Conservation (phyloP, 768 basidiomycete species). For the Kwoniella sp. region DNA sequence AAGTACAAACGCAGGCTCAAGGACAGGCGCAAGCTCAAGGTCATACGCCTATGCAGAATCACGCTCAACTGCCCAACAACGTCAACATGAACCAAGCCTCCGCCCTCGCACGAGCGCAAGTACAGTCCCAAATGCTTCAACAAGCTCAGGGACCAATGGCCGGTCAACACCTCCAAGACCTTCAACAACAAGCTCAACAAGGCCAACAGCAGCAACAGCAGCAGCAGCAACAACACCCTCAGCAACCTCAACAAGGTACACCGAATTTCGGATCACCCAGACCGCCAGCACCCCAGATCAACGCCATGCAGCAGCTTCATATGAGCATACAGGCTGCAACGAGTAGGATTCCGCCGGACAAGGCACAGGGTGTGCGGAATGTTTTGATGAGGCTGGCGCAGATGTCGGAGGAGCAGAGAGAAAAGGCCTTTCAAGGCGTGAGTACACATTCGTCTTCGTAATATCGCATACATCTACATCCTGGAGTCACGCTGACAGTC, state of each 20-base stretch:
- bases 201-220: conserved; percentile 1
- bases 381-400: conserved; percentile 22
- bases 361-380: conserved; percentile 15
- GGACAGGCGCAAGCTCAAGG: conserved; percentile 22
- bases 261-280: conserved; percentile 25
- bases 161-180: conserved; percentile 23
- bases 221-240: conserved; percentile 6
- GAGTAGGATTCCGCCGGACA: conserved; percentile 22
- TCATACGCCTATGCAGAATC: conserved; percentile 12
- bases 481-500: background rate
- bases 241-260: conserved; percentile 8
- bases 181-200: conserved; percentile 18
- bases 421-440: conserved; percentile 24
- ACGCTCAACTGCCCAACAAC: conserved; percentile 15
- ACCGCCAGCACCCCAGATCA: conserved; percentile 12
- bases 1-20: conserved; percentile 18
- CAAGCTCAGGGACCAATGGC: conserved; percentile 21
- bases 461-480: background rate
- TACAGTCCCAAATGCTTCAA: conserved; percentile 29
- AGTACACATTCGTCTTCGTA: conserved; percentile 5
- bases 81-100: conserved; percentile 8
- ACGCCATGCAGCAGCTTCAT: conserved; percentile 12
- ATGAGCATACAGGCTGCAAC: conserved; percentile 15
- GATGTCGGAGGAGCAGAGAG: conserved; percentile 32
- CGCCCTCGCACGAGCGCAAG: conserved; percentile 24